Evolutionary conservation across 352 stramenopile genomes (phyloP).

Genomic region (Pythium rishiriense): DNA sequence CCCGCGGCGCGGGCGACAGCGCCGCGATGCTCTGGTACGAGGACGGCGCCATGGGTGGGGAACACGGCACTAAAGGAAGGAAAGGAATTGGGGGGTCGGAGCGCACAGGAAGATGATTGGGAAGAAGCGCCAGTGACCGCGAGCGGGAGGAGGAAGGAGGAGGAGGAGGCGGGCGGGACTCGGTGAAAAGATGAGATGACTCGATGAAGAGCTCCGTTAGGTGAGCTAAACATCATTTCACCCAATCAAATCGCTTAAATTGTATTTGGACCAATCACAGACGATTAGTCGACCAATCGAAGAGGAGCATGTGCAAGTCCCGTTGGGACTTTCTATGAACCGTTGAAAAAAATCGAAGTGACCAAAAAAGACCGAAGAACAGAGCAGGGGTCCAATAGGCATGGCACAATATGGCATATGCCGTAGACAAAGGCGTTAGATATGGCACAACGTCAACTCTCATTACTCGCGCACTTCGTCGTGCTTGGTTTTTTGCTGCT

Average conservation of each 20-base stretch:
- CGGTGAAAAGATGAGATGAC: background rate
- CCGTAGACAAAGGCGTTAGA: constrained; percentile 2
- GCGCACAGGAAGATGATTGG: constrained; percentile 1
- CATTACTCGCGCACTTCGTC: constrained; percentile 19
- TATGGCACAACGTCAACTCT: constrained; percentile 12
- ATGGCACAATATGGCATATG: background rate
- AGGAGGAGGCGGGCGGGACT: background rate
- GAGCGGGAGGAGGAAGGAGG: background rate
- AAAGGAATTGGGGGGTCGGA: background rate
- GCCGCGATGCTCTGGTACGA: constrained; percentile 13
- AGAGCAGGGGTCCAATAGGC: too few relatives aligned
- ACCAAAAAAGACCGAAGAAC: background rate
- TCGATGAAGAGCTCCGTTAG: constrained; percentile 9
- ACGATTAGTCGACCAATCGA: constrained; percentile 15
- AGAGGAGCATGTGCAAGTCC: background rate
- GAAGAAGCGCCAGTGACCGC: background rate
- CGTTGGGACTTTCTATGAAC: constrained; percentile 7
- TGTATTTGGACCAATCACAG: constrained; percentile 5
- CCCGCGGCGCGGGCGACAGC: background rate
- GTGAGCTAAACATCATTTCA: background rate
- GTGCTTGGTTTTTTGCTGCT: constrained; percentile 26
- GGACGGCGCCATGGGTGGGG: constrained; percentile 9
- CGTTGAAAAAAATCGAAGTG: constrained; percentile 7
- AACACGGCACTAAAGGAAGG: too few relatives aligned
- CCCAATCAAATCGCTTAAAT: constrained; percentile 1